Evolutionary conservation across 768 basidiomycete genomes (phyloP).

Genomic region (Auricularia cornea): DNA sequence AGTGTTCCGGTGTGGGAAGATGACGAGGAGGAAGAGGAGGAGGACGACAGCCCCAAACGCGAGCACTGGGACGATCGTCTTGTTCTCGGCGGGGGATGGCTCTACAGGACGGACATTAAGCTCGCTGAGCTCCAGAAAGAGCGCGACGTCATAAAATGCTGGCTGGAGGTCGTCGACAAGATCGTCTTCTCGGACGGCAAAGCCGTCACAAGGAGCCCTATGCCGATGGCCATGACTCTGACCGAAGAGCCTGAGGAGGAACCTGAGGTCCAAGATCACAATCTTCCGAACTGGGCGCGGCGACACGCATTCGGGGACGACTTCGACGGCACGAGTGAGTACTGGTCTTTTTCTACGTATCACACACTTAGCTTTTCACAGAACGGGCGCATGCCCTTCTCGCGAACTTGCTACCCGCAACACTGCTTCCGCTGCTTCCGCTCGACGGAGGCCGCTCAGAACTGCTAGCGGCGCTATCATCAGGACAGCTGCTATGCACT

Average conservation of each 20-base stretch:
- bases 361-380: slow-evolving; percentile 18
- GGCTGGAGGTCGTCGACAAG: slow-evolving; percentile 73
- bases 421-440: slow-evolving; percentile 36
- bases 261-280: slow-evolving; percentile 53
- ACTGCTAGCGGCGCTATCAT: slow-evolving; percentile 53
- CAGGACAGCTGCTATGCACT: slow-evolving; percentile 71
- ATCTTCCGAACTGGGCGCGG: slow-evolving; percentile 73
- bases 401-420: slow-evolving; percentile 46
- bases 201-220: slow-evolving; percentile 43
- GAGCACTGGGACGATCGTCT: slow-evolving; percentile 78
- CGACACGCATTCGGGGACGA: slow-evolving; percentile 45
- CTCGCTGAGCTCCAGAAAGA: slow-evolving; percentile 50
- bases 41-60: slow-evolving; percentile 45
- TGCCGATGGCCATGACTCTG: slow-evolving; percentile 41
- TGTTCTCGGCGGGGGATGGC: slow-evolving; percentile 73
- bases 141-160: slow-evolving; percentile 44
- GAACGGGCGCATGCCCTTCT: slow-evolving; percentile 62
- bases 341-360: background rate
- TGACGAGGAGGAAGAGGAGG: slow-evolving; percentile 34
- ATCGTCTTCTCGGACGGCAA: slow-evolving; percentile 57
- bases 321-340: slow-evolving; percentile 42
- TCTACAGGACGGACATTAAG: slow-evolving; percentile 61
- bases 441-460: slow-evolving; percentile 22
- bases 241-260: slow-evolving; percentile 52
- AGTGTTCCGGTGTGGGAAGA: slow-evolving; percentile 71